Base-by-base conservation (phyloP, 495 filamentous ascomycete genomes). In the Talaromyces trachyspermus region DNA sequence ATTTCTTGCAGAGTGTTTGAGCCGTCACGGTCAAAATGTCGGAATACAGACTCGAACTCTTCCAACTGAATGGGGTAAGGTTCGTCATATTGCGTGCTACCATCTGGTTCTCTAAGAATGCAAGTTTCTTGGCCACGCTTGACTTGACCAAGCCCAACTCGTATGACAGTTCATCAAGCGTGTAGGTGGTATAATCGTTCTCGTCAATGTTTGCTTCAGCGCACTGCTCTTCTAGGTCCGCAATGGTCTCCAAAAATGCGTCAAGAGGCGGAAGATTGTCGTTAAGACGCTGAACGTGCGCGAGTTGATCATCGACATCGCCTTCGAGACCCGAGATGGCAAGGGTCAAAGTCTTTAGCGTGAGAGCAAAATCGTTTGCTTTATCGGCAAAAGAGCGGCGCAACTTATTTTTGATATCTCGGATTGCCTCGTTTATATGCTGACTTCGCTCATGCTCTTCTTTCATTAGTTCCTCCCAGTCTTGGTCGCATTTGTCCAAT, bases 41-140 rank as follows among this genome's bases (percentile, higher is more conserved):
- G 76, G 74, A 98, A 97, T 4, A 98, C 92, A 1, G 83, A 89
- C 64, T 98, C 92, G 59, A 97, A 98, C 57, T 98, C 92, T 61
- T 98, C 92, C 25, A 98, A 76, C 62, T 98, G 92, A 42, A 98
- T 97, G 92, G 92, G 1, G 94, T 97, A 6, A 98, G 72, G 59
- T 98, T 98, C 40, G 92, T 98, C 94, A 98, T 97, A 64, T 87
- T 94, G 33, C 94, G 84, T 3, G 92, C 92, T 2, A 98, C 91
- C 69, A 86, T 83, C 66, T 98, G 92, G 68, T 98, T 98, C 55
- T 98, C 92, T 23, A 98, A 75, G 71, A 98, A 98, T 20, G 87
- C 80, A 24, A 98, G 76, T 65, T 97, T 97, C 69, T 96, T 96
- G 36, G 85, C 81, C 32, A 98, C 92, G 22, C 85, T 90, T 12